Base-by-base conservation (phyloP, 345 rosid species). In the Hypericum perforatum region DNA sequence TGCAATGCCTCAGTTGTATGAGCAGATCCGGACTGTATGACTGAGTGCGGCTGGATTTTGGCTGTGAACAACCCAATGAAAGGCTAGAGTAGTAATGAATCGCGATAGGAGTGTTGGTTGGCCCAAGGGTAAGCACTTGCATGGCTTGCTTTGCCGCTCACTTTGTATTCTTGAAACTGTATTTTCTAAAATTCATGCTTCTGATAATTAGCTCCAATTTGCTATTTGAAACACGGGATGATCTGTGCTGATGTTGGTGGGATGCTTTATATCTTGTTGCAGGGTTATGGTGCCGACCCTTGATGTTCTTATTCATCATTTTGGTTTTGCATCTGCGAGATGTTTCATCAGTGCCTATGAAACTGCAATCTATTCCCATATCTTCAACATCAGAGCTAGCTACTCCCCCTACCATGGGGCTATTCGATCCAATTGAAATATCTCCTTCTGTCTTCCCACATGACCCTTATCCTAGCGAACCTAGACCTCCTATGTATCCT, bases 401-500 rank as follows among this genome's bases (percentile, higher is more conserved):
- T 44, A 74, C 73, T 62, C 86, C 96, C 47, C 96, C 98, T 13
- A 70, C 62, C 40, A 73, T 54, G 62, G 90, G 74, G 64, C 65
- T 77, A 60, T 78, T 87, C 66, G 88, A 83, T 74, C 98, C 98
- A 46, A 82, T 85, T 59, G 79, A 87, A 71, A 87, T 91, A 74
- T 91, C 98, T 0, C 96, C 98, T 5, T 70, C 95, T 14, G 84
- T 81, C 44, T 53, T 87, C 63, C 98, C 98, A 42, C 81, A 49
- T 53, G 67, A 70, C 50, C 82, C 87, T 43, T 61, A 71, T 51
- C 86, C 92, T 45, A 70, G 62, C 52, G 66, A 74, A 41, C 71
- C 94, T 60, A 57, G 70, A 63, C 83, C 94, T 39, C 95, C 98
- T 10, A 72, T 85, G 94, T 91, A 85, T 66, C 92, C 92, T 7